Evolutionary conservation across 2,329 filamentous ascomycete species (phyloP).

Genomic region (Falciphora oryzae): DNA sequence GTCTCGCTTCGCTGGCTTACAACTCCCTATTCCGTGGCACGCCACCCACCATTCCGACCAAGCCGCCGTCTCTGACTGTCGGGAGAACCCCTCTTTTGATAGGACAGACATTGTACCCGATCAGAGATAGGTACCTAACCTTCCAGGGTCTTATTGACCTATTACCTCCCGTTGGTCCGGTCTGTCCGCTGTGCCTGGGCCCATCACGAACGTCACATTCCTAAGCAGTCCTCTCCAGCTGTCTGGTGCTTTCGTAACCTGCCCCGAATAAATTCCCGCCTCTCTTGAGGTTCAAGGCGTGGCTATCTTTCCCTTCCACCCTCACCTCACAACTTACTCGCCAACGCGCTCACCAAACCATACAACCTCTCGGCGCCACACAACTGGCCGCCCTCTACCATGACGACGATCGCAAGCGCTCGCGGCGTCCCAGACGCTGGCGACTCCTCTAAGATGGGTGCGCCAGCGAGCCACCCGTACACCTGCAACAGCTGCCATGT

Average conservation of each 20-base stretch:
- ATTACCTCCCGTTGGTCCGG: too few species aligned
- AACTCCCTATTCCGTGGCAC: neutral
- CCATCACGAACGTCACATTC: too few species aligned
- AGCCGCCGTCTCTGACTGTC: neutral
- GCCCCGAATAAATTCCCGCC: too few species aligned
- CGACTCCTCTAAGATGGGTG: conserved; percentile 22
- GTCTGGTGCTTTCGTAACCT: too few species aligned
- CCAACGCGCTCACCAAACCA: neutral
- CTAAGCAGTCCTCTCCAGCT: too few species aligned
- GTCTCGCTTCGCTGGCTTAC: neutral
- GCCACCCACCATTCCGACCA: neutral
- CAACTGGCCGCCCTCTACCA: conserved; percentile 20
- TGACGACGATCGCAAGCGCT: conserved; percentile 43
- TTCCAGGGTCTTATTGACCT: too few species aligned
- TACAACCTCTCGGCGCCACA: neutral
- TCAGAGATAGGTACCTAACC: too few species aligned
- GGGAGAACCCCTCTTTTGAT: neutral
- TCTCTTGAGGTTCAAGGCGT: too few species aligned
- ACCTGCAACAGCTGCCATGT: conserved; percentile 99
- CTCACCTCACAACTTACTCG: neutral
- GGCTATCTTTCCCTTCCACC: neutral
- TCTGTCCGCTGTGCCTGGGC: neutral
- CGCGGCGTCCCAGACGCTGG: conserved; percentile 24
- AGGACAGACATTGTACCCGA: neutral
- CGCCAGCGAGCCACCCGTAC: conserved; percentile 67